phyloP scores from a whole-genome alignment of 2,329 filamentous ascomycete species.

The Amauroascus niger region DNA sequence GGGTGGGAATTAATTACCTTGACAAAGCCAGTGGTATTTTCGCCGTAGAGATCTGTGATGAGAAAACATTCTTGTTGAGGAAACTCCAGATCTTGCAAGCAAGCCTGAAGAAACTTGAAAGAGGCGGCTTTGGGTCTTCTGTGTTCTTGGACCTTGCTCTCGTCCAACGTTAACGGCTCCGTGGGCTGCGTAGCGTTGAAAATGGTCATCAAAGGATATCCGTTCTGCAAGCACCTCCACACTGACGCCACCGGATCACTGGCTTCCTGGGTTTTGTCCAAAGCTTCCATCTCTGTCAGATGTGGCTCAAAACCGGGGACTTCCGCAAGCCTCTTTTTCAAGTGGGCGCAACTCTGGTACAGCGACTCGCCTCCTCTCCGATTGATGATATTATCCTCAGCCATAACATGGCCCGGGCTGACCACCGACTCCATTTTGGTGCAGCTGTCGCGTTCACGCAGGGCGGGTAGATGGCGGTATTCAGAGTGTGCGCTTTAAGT shows the following conservation, averaged over 20 bases:
- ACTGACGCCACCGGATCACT: conserved; percentile 80
- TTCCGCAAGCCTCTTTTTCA: conserved; percentile 69
- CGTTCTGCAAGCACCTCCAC: conserved; percentile 77
- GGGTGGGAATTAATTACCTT: conserved; percentile 49
- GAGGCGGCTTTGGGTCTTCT: conserved; percentile 80
- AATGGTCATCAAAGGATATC: conserved; percentile 73
- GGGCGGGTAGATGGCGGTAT: not conserved
- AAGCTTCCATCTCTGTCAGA: conserved; percentile 61
- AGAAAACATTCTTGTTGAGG: conserved; percentile 78
- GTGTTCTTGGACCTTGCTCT: conserved; percentile 52
- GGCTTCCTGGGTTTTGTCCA: conserved; percentile 51
- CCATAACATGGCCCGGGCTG: conserved; percentile 40
- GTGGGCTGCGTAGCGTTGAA: conserved; percentile 76
- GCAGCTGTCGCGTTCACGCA: not conserved
- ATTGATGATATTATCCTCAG: conserved; percentile 93
- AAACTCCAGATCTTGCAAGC: conserved; percentile 70
- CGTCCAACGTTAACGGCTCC: conserved; percentile 58
- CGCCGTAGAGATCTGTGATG: conserved; percentile 80
- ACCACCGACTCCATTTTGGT: conserved; percentile 31
- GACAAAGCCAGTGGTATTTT: conserved; percentile 93
- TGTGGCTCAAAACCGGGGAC: conserved; percentile 75
- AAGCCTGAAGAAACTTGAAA: conserved; percentile 87
- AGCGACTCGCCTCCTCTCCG: conserved; percentile 89
- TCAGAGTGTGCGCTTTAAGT: conserved; percentile 1
- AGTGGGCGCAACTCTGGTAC: conserved; percentile 85